phyloP scores from a whole-genome alignment of 257 asterid genomes.

The Rauvolfia tetraphylla region DNA sequence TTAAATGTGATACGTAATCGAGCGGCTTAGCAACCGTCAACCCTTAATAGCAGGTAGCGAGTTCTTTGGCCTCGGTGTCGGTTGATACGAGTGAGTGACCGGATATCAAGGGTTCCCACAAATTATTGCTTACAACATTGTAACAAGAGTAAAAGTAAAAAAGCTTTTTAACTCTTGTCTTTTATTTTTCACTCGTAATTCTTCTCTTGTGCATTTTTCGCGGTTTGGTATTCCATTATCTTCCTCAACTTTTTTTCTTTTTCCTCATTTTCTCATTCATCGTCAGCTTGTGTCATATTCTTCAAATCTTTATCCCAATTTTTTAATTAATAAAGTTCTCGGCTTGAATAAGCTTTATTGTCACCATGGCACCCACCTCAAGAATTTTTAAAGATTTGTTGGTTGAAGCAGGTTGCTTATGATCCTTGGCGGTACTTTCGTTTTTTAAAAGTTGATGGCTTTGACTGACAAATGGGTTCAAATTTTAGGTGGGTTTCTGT shows the following conservation, averaged over 20 bases:
- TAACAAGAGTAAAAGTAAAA: not conserved
- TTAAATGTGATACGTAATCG: not conserved
- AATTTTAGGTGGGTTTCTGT: constrained; percentile 48
- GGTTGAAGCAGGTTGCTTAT: constrained; percentile 42
- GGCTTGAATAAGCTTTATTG: constrained; percentile 25
- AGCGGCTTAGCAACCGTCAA: not conserved
- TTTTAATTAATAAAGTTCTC: not conserved
- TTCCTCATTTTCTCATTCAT: not conserved
- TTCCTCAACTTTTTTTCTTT: not conserved
- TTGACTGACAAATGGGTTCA: constrained; percentile 35
- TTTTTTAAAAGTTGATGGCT: constrained; percentile 41
- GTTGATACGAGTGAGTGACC: constrained; percentile 33
- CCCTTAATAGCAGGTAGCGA: constrained; percentile 52
- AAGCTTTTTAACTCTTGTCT: not conserved
- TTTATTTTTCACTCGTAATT: not conserved
- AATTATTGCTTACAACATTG: constrained; percentile 25
- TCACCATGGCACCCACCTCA: constrained; percentile 39
- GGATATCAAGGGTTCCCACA: constrained; percentile 50
- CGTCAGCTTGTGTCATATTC: constrained; percentile 10
- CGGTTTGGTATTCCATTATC: constrained; percentile 12
- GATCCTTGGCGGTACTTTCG: constrained; percentile 46
- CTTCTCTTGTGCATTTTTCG: not conserved
- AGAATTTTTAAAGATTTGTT: constrained; percentile 32
- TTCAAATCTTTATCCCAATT: constrained; percentile 4
- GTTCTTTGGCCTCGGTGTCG: constrained; percentile 37